Evolutionary conservation across 345 rosid species (phyloP), one percentile per base, ranked within the genome.

Genomic region (Psidium friedrichsthalianum): DNA sequence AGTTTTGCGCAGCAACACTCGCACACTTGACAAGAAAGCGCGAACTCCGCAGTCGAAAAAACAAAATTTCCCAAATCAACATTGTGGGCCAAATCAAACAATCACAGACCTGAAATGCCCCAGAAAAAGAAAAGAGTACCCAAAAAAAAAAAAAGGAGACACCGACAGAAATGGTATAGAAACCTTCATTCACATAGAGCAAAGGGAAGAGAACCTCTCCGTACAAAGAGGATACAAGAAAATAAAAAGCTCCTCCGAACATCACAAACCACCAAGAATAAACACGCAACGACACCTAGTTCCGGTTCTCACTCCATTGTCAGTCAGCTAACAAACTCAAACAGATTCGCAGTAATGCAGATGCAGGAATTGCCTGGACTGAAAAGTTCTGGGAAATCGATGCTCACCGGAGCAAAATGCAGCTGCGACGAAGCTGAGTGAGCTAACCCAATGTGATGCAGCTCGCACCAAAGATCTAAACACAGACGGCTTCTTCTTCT

Each of bases 361-460:
- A 78, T 85, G 29, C 53, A 51, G 9, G 86, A 55, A 84, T 54
- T 69, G 59, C 12, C 18, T 51, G 49, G 56, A 82, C n/a, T 56
- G 21, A 54, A 18, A 54, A 36, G 80, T 18, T n/a, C 80, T 24
- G 44, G 51, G 53, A 86, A 85, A 61, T 81, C 27, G 86, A n/a
- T 80, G 82, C 92, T 88, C 88, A 92, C 93, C 92, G 74, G 86
- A 32, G 87, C 58, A 87, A 91, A 92, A 92, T 90, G 93, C 86
- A 87, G 90, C 85, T 87, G 82, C 53, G 54, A 15, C 40, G 29
- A 11, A 69, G 80, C 47, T 69, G 80, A 69, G 80, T 1, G 47
- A 36, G 80, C 80, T 22, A 9, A 69, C 47, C 47, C 80, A 69
- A 69, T 69, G 80, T 21, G 80, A 53, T 36, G 87, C 82, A 85